Evolutionary conservation across 192 early-diverging fungal species (phyloP).

Genomic region (Spizellomyces punctatus): DNA sequence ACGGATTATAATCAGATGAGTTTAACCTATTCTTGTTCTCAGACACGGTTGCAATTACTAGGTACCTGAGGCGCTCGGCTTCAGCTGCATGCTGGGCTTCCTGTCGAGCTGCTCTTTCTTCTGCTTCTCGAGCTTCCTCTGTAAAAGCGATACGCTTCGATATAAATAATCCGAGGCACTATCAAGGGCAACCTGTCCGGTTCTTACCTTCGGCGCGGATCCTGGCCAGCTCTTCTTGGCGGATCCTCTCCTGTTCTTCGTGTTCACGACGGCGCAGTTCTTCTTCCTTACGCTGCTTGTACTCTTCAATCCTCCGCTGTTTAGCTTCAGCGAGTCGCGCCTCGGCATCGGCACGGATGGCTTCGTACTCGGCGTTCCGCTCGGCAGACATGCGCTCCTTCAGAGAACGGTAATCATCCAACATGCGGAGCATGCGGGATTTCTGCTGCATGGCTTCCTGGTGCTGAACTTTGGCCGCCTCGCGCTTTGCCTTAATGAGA

Average conservation of each 20-base stretch:
- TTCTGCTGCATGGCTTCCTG: slow-evolving; percentile 75
- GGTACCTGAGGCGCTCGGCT: slow-evolving; percentile 18
- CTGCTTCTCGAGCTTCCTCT: slow-evolving; percentile 24
- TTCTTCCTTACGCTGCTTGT: slow-evolving; percentile 57
- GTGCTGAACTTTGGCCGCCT: slow-evolving; percentile 67
- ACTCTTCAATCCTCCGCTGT: slow-evolving; percentile 65
- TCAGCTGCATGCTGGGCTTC: slow-evolving; percentile 36
- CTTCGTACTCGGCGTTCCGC: slow-evolving; percentile 60
- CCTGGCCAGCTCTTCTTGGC: slow-evolving; percentile 25
- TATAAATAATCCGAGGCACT: slow-evolving; percentile 15
- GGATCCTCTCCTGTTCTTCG: slow-evolving; percentile 36
- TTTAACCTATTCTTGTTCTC: neutral
- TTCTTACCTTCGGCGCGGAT: neutral
- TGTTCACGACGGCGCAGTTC: slow-evolving; percentile 36
- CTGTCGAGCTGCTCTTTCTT: slow-evolving; percentile 25
- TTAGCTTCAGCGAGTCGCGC: slow-evolving; percentile 73
- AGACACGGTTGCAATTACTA: slow-evolving; percentile 15
- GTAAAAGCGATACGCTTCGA: slow-evolving; percentile 6
- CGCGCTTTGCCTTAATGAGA: slow-evolving; percentile 69
- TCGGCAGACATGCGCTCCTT: slow-evolving; percentile 56
- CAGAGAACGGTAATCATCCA: slow-evolving; percentile 74
- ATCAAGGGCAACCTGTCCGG: neutral
- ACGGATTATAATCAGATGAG: neutral
- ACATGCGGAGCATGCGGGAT: slow-evolving; percentile 76
- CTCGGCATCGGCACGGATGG: slow-evolving; percentile 57